Evolutionary conservation across 352 stramenopile species (phyloP).

Genomic region (Pythium phragmiticola): DNA sequence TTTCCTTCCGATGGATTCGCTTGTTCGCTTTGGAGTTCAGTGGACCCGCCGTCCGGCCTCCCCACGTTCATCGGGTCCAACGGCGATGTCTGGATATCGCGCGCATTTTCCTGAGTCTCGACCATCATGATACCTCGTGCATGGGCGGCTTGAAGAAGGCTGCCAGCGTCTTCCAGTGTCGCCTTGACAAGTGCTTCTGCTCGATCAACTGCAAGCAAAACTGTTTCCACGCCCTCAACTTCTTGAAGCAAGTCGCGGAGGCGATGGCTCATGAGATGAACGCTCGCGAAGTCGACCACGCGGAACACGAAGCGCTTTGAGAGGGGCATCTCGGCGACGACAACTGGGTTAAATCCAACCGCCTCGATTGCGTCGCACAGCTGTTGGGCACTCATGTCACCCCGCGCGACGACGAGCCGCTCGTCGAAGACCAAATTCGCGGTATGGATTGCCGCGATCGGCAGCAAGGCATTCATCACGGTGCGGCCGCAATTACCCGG

Average conservation of each 20-base stretch:
- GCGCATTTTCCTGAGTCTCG: conserved; percentile 41
- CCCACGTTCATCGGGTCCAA: conserved; percentile 16
- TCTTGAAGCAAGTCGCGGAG: conserved; percentile 28
- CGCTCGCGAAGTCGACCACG: conserved; percentile 37
- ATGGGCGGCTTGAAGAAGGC: conserved; percentile 40
- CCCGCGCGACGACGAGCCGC: conserved; percentile 54
- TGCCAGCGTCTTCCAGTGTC: conserved; percentile 40
- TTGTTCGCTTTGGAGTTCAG: neutral
- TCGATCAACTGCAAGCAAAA: conserved; percentile 55
- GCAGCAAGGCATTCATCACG: conserved; percentile 56
- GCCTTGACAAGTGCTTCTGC: conserved; percentile 60
- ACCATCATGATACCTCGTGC: conserved; percentile 50
- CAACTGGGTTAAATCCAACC: conserved; percentile 60
- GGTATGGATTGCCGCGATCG: conserved; percentile 45
- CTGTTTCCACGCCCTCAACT: conserved; percentile 67
- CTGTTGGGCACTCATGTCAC: conserved; percentile 40
- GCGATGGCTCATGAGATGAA: conserved; percentile 14
- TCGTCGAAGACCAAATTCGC: conserved; percentile 58
- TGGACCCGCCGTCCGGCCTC: neutral
- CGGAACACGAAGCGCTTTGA: conserved; percentile 58
- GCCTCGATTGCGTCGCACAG: conserved; percentile 42
- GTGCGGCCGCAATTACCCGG: conserved; percentile 71
- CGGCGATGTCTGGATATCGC: conserved; percentile 4
- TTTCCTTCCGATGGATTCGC: neutral
- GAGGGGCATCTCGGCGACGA: conserved; percentile 39